Base-by-base conservation (phyloP, 768 basidiomycete species). In the Russula sp. region DNA sequence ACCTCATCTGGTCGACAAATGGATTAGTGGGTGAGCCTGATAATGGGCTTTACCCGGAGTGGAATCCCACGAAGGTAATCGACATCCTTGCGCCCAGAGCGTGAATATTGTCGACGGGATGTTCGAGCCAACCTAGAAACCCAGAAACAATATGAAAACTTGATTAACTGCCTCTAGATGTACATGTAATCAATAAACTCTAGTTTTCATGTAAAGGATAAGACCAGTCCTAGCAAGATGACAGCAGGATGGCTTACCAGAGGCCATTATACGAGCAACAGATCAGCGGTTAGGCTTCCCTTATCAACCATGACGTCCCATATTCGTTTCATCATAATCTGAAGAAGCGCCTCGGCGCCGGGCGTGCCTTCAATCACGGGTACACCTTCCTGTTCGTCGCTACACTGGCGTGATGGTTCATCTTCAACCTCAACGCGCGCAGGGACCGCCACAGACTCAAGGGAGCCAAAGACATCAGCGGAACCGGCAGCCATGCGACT, bases 341-440 rank as follows among this genome's bases (percentile, higher is more conserved):
- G 69, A 16, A 88, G 68, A 49, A 91, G 76, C 0, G 62, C 72
- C 30, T 76, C 75, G 7, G 82, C 77, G 4, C 90, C 90, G n/a
- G 90, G 90, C 13, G 89, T 91, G 46, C 76, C 64, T n/a, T 76
- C 76, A 22, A 90, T 69, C n/a, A 73, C 71, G 26, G 70, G 67
- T n/a, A 77, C 71, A 32, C 76, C 76, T n/a, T 54, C 67, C 7
- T 49, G 34, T 5, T 50, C 61, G 7, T 46, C 57, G 34, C 46
- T 11, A n/a, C 28, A 8, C 22, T 16, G 36, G 57, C 5, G 30
- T 18, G 49, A 56, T 6, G 56, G 49, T n/a, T 67, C 61, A 13
- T 63, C 48, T 57, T 85, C 83, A 18, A 82, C 73, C 64, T 81
- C 81, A 10, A 85, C 81, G 63, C 75, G 81, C 2, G 83, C 84